phyloP scores from a whole-genome alignment of 1,284 basidiomycete species.

The Testicularia cyperi region DNA sequence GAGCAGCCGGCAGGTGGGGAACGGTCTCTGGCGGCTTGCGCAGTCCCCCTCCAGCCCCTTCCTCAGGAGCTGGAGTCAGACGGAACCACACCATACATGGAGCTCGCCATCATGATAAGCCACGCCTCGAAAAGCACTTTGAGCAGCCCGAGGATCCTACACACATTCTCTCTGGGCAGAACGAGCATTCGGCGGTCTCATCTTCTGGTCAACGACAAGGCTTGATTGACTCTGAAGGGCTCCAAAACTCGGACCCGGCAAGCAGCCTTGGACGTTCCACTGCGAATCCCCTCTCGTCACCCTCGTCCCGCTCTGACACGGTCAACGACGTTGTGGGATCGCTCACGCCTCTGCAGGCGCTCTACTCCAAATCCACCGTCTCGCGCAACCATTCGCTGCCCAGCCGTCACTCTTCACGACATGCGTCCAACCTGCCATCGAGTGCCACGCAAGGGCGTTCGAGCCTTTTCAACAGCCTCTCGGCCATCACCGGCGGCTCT shows the following conservation, averaged over 20 bases:
- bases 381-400: conserved; percentile 37
- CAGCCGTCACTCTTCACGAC: conserved; percentile 24
- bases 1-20: conserved; percentile 21
- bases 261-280: no score
- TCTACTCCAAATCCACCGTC: conserved; percentile 33
- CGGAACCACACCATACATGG: conserved; percentile 40
- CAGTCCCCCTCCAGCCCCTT: conserved; percentile 34
- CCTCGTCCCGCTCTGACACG: conserved; percentile 7
- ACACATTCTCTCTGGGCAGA: background rate
- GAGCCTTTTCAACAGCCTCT: conserved; percentile 43
- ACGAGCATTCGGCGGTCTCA: no score
- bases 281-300: conserved; percentile 6
- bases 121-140: conserved; percentile 37
- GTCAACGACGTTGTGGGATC: conserved; percentile 6
- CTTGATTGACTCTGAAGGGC: background rate
- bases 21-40: conserved; percentile 25
- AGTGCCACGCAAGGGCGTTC: conserved; percentile 26
- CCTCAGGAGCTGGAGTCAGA: conserved; percentile 29
- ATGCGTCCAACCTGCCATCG: conserved; percentile 11
- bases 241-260: no score
- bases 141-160: conserved; percentile 30
- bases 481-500: conserved; percentile 43
- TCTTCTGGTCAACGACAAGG: background rate
- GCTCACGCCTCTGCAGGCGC: conserved; percentile 27
- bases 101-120: conserved; percentile 28